Base-by-base conservation (phyloP, 805 yeast genomes). In the Kodamaea fukazawae region DNA sequence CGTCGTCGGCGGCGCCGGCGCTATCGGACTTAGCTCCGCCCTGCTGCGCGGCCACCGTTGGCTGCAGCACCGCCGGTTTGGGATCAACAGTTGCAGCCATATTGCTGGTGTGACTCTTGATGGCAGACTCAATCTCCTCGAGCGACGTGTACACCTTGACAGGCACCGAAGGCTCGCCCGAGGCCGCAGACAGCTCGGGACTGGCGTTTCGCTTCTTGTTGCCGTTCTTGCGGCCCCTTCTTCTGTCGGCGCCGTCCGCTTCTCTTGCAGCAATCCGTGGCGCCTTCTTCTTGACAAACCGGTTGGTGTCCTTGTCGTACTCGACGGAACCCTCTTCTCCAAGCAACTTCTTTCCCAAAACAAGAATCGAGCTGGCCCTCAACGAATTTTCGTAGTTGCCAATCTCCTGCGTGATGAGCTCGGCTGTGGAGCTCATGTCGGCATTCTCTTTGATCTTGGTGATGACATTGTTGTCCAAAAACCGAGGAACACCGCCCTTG, bases 51-150 rank as follows among this genome's bases (percentile, higher is more conserved):
- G 23, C 23, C 8, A 6, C 23, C 5, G 23, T 5, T 20, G 23
- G 5, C 23, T 20, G 23, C 8, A 6, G 27, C 15, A 22, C 17
- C 41, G 13, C 20, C 7, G n/a, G 27, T 22, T 13, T 26, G 31
- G 40, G 18, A 26, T 17, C 38, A 32, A 16, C 15, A 38, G 16
- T 17, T 43, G 38, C 33, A 27, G 28, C 37, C 23, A 63, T 43
- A 29, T 57, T 50, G 13, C 57, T 55, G 2, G 70, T 57, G 40
- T 68, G 73, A 27, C 50, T 59, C 7, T 57, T 44, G 22, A 68
- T 68, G 35, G 58, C 53, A 27, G 57, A 57, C 47, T 65, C 67
- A 32, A 68, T 67, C 26, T 66, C 72, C 27, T 59, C 64, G n/a
- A 65, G 49, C 0, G 70, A 55, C 6, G 49, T 13, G 15, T 26